Evolutionary conservation across 2,329 filamentous ascomycete species (phyloP), one percentile per base, ranked within the genome.

Genomic region (Monilinia laxa): DNA sequence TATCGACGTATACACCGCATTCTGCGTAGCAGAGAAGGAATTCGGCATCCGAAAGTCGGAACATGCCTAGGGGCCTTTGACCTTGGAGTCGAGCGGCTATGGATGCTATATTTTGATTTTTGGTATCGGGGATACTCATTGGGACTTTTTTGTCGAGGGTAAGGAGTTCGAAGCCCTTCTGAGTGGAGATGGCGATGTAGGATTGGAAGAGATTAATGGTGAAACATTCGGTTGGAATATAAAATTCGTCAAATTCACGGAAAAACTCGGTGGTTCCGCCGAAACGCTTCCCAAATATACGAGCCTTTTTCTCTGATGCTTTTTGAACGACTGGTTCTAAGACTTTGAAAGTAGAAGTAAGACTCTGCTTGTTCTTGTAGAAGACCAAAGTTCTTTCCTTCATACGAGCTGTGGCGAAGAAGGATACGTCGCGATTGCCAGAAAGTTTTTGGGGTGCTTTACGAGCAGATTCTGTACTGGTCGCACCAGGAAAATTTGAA

Each of bases 171-270:
- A 99, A 93, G 31, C 95, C 96, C 77, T 93, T 92, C 52, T 92
- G 86, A 0, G 94, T 98, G 25, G 92, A 89, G 58, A 99, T 92
- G 12, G 95, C 92, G 64, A 99, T 90, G 69, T 93, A 96, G 0
- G 90, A 92, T 77, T 97, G 92, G 85, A 98, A 99, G 63, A 99
- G 86, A 78, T 97, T 98, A 76, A 99, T 90, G 58, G 91, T 92
- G 78, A 90, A 97, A 78, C 93, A 97, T 76, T 99, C 96, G 2
- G 91, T 90, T 0, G 95, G 95, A 72, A 99, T 93, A 80, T 98
- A 99, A 79, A 99, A 99, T 73, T 98, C 95, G 80, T 99, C 95
- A 77, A 93, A 99, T 76, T 99, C 95, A 70, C 95, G 90, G 87
- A 98, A 99, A 73, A 94, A 94, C 73, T 99, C 95, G 0, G 94